These are phyloP conservation scores for Aspergillaceae sp. DNA, from an alignment of 2,329 filamentous ascomycete genomes.

Conservation along the genomic window DNA sequence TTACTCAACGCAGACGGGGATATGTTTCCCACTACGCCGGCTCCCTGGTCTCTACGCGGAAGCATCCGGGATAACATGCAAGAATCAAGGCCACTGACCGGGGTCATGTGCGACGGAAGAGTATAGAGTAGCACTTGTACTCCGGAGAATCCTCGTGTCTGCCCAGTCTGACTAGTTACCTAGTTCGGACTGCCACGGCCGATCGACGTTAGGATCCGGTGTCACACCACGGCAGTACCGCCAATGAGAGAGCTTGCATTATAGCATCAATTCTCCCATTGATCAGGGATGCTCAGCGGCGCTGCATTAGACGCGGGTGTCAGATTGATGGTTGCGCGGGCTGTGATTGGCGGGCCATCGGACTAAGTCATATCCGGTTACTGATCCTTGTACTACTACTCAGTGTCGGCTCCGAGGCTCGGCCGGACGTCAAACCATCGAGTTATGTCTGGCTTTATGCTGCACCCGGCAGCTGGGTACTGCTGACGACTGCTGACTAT, in stretches of 20 bases:
- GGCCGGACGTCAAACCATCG: constrained; percentile 6
- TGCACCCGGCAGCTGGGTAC: neutral
- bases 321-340: neutral
- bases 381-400: neutral
- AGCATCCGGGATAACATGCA: too few species aligned
- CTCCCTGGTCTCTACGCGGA: too few species aligned
- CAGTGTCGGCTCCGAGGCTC: constrained; percentile 14
- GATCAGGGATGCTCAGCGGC: neutral
- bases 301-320: neutral
- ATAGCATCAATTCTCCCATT: neutral
- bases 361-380: neutral
- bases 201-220: neutral
- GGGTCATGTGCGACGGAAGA: too few species aligned
- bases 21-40: too few species aligned
- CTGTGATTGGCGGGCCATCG: neutral
- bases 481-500: neutral
- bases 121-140: too few species aligned
- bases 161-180: too few species aligned
- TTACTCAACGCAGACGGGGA: too few species aligned
- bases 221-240: neutral
- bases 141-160: too few species aligned
- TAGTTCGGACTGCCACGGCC: too few species aligned
- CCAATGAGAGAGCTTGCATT: neutral
- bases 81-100: too few species aligned
- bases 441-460: too few species aligned